Evolutionary conservation across 495 filamentous ascomycete species (phyloP), one percentile per base, ranked within the genome.

Genomic region (Aspergillus biplanus): DNA sequence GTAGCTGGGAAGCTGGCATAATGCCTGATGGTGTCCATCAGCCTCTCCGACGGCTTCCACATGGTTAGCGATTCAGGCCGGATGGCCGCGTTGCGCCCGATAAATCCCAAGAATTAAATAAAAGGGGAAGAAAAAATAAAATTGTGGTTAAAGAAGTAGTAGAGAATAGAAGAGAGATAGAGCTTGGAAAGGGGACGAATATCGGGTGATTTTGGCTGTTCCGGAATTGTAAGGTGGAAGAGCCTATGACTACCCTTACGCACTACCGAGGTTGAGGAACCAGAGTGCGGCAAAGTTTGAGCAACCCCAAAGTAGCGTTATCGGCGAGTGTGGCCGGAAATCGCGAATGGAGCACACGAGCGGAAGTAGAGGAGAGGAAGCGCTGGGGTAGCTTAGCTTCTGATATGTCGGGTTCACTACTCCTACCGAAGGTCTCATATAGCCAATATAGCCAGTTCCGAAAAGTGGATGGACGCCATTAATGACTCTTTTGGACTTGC

Each of bases 1-100:
- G 96, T 99, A 62, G 95, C 95, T 61, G 96, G 96, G 77, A 98
- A 98, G 82, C 87, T 89, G 73, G 92, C 90, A 85, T 97, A 97
- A 83, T 97, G 94, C 75, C 90, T 92, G 90, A 99, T 99, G 87
- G 90, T 97, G 67, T 96, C 89, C 92, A 97, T 94, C 89, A 99
- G 76, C 78, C 85, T 81, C 78, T 95, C 91, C 57, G 91, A 89
- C 76, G 85, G 86, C 82, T 90, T 96, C 93, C 93, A 97, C 90
- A 93, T 93, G 64, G 69, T 62, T 59, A 60, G 60, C 37, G 58
- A 59, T 59, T 68, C 52, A 66, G 73, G 75, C 73, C 74, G 35
- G 46, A 63, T 44, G 75, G 73, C 74, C 75, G 18, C 34, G 49
- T 52, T 56, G 58, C 60, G 52, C 56, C 56, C 31, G 33, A 48